Evolutionary conservation across 2,329 filamentous ascomycete genomes (phyloP).

Genomic region (Gremmenia infestans): DNA sequence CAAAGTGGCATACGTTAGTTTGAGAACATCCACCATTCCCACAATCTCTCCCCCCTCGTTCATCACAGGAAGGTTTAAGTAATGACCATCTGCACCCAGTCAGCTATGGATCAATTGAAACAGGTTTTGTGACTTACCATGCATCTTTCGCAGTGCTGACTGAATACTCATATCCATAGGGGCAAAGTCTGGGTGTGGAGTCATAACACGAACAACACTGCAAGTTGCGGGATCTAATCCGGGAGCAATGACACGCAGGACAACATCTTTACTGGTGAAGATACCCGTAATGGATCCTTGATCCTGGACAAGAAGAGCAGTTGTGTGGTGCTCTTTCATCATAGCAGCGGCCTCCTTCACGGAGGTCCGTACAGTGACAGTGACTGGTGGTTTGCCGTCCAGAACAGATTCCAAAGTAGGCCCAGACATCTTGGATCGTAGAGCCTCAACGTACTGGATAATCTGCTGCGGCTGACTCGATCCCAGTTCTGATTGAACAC

Average conservation of each 20-base stretch:
- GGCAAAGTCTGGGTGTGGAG: constrained; percentile 96
- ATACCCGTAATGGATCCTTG: constrained; percentile 97
- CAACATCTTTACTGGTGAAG: constrained; percentile 98
- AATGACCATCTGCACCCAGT: constrained; percentile 73
- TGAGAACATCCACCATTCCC: constrained; percentile 98
- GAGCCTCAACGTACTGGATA: constrained; percentile 96
- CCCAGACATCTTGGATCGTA: constrained; percentile 94
- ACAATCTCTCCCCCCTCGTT: constrained; percentile 96
- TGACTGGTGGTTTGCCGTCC: constrained; percentile 85
- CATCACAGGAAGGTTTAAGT: constrained; percentile 97
- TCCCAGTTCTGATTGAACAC: constrained; percentile 93
- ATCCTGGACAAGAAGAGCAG: constrained; percentile 91
- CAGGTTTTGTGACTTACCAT: constrained; percentile 57
- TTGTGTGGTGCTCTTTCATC: constrained; percentile 99
- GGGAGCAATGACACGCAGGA: constrained; percentile 93
- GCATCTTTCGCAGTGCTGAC: constrained; percentile 97
- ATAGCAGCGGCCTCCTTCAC: constrained; percentile 91
- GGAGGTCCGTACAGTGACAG: constrained; percentile 90
- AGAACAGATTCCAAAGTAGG: constrained; percentile 93
- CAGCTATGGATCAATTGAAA: constrained; percentile 13
- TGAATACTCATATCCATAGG: constrained; percentile 99
- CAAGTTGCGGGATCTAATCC: constrained; percentile 91
- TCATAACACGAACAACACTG: constrained; percentile 98
- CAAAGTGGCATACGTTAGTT: constrained; percentile 94
- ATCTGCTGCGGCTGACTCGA: constrained; percentile 97